Evolutionary conservation across 2,329 filamentous ascomycete species (phyloP).

Genomic region (Fusarium cyanostomum): DNA sequence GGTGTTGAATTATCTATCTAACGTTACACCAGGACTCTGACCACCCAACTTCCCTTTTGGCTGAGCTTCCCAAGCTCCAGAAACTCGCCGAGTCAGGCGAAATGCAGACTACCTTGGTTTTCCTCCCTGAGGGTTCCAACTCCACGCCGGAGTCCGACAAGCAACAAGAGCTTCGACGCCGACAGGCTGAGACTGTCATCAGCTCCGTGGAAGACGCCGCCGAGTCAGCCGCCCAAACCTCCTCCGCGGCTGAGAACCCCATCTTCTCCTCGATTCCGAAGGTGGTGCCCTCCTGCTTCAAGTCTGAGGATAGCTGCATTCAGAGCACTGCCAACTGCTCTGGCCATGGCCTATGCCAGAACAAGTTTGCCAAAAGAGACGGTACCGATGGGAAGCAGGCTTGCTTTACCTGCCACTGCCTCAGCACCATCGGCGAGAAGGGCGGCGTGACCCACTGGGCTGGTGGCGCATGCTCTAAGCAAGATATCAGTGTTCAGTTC

Average conservation of each 20-base stretch:
- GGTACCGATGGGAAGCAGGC: conserved; percentile 52
- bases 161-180: conserved; percentile 57
- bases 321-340: conserved; percentile 81
- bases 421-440: conserved; percentile 64
- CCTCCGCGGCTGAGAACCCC: conserved; percentile 42
- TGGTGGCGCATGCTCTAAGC: conserved; percentile 88
- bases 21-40: conserved; percentile 50
- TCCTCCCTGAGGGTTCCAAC: conserved; percentile 60
- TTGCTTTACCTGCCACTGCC: conserved; percentile 86
- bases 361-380: conserved; percentile 65
- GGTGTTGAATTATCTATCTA: conserved; percentile 22
- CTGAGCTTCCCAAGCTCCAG: conserved; percentile 56
- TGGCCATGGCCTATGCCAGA: conserved; percentile 79
- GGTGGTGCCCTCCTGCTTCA: conserved; percentile 77
- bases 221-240: conserved; percentile 39
- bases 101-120: conserved; percentile 65
- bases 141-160: conserved; percentile 53
- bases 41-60: conserved; percentile 55
- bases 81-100: conserved; percentile 58
- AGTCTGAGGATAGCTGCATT: conserved; percentile 72
- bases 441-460: conserved; percentile 80
- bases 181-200: conserved; percentile 60
- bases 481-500: conserved; percentile 88
- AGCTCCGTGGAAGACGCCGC: conserved; percentile 46
- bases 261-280: conserved; percentile 51